Percentiles rank a stretch among this genome's conserved stretches.
These are phyloP conservation scores for Paraphoma chrysanthemicola DNA, from an alignment of 2,329 filamentous ascomycete species.

Conservation along the genomic window DNA sequence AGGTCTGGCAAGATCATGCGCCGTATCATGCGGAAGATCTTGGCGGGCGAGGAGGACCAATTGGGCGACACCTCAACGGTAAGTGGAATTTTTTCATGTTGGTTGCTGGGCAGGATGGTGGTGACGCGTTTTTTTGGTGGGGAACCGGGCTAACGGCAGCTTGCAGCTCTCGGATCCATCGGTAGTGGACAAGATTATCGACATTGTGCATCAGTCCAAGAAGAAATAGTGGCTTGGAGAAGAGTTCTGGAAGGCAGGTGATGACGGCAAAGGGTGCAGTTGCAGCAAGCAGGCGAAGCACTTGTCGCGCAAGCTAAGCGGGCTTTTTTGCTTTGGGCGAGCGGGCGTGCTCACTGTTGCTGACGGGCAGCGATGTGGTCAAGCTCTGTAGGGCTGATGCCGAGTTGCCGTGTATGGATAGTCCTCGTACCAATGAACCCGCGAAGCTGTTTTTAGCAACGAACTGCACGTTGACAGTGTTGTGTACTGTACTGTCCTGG, in stretches of 20 bases:
- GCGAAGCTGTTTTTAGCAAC: conserved; percentile 6
- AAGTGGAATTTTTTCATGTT: conserved; percentile 50
- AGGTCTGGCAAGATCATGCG: conserved; percentile 99
- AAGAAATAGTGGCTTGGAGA: conserved; percentile 46
- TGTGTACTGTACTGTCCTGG: too few relatives aligned
- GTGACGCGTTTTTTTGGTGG: conserved; percentile 39
- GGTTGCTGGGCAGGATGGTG: conserved; percentile 14
- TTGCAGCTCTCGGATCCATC: conserved; percentile 82
- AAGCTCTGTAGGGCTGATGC: conserved; percentile 8
- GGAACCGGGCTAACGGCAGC: conserved; percentile 33
- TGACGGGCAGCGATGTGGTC: conserved; percentile 10
- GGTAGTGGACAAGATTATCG: conserved; percentile 89
- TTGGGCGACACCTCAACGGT: conserved; percentile 92
- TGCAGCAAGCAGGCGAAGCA: conserved; percentile 5
- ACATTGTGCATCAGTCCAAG: conserved; percentile 71
- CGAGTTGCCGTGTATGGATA: conserved; percentile 2
- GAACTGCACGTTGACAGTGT: not conserved
- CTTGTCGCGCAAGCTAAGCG: not conserved
- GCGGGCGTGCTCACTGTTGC: not conserved
- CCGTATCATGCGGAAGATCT: conserved; percentile 93
- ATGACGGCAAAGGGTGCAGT: not conserved
- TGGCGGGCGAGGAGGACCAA: conserved; percentile 96
- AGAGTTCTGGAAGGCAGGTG: not conserved
- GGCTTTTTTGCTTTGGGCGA: not conserved
- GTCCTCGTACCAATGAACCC: not conserved